A percentile compares a stretch with the other conserved stretches of the same genome.
phyloP scores from a whole-genome alignment of 768 basidiomycete species.

The Steccherinum ochraceum region DNA sequence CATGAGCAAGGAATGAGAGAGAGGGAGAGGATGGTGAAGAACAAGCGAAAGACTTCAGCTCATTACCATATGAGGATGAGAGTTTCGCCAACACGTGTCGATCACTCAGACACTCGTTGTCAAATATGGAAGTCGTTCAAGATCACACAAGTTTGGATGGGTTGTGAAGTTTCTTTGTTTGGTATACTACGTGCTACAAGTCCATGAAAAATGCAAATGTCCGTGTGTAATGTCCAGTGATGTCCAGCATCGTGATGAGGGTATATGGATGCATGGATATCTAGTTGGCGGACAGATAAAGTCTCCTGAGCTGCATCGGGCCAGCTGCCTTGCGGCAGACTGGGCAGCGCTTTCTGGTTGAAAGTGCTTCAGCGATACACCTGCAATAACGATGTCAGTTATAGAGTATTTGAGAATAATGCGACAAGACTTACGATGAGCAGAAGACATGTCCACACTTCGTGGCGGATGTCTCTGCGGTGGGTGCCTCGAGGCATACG shows the following conservation, averaged over 20 bases:
- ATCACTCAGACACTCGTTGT: neutral
- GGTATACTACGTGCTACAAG: neutral
- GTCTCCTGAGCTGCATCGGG: slow-evolving; percentile 9
- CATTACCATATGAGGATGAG: neutral
- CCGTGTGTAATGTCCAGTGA: neutral
- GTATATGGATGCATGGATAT: neutral
- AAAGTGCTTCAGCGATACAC: slow-evolving; percentile 9
- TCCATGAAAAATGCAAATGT: neutral
- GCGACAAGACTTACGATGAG: slow-evolving; percentile 14
- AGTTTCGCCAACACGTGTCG: neutral
- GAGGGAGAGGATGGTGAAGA: neutral
- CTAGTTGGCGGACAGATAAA: slow-evolving; percentile 4
- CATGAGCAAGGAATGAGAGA: too few relatives aligned
- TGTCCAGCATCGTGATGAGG: neutral
- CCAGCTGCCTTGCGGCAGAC: slow-evolving; percentile 11
- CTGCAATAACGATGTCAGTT: neutral
- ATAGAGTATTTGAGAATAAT: neutral
- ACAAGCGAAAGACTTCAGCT: neutral
- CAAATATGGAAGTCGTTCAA: neutral
- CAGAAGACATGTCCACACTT: slow-evolving; percentile 29
- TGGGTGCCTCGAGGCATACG: slow-evolving; percentile 20
- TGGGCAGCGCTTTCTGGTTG: slow-evolving; percentile 5
- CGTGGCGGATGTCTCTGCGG: slow-evolving; percentile 19
- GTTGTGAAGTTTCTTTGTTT: neutral
- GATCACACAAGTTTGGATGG: neutral